Evolutionary conservation across 1,139 yeast genomes (phyloP).

Genomic region (Lodderomyces beijingensis): DNA sequence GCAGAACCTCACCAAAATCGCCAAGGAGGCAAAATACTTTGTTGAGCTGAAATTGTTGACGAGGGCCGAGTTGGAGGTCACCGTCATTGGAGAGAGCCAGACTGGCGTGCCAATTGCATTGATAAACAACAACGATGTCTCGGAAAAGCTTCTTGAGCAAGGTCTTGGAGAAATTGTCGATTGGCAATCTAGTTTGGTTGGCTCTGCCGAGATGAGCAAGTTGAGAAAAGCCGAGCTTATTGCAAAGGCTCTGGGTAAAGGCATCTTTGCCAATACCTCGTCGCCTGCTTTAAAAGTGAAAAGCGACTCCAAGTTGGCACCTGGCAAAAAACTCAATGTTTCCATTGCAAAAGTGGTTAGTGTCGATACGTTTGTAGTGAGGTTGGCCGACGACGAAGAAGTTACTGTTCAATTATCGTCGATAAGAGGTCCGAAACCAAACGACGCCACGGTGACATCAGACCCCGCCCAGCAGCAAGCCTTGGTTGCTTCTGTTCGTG

Average conservation of each 20-base stretch:
- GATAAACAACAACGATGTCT: constrained; percentile 59
- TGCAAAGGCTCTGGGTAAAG: constrained; percentile 61
- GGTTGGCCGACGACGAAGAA: constrained; percentile 45
- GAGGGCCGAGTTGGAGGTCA: constrained; percentile 46
- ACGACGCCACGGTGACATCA: constrained; percentile 51
- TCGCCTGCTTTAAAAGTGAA: constrained; percentile 15
- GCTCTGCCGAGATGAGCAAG: constrained; percentile 56
- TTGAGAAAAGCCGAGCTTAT: constrained; percentile 63
- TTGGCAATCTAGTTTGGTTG: constrained; percentile 77
- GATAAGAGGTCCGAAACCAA: constrained; percentile 64
- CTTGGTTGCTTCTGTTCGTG: constrained; percentile 62
- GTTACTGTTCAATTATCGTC: constrained; percentile 71
- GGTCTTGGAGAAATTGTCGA: constrained; percentile 78
- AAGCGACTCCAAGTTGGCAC: constrained; percentile 23
- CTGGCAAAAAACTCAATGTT: constrained; percentile 51
- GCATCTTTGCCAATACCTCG: constrained; percentile 51
- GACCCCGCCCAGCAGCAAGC: constrained; percentile 37
- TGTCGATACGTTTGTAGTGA: constrained; percentile 62
- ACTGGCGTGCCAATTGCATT: constrained; percentile 61
- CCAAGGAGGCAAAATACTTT: constrained; percentile 62
- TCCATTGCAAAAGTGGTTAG: constrained; percentile 57
- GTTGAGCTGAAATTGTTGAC: constrained; percentile 67
- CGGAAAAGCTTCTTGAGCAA: constrained; percentile 58
- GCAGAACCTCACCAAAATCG: constrained; percentile 51
- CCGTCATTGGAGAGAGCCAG: constrained; percentile 57